Evolutionary conservation across 345 rosid genomes (phyloP).

Genomic region (Noccaea bulbosa): DNA sequence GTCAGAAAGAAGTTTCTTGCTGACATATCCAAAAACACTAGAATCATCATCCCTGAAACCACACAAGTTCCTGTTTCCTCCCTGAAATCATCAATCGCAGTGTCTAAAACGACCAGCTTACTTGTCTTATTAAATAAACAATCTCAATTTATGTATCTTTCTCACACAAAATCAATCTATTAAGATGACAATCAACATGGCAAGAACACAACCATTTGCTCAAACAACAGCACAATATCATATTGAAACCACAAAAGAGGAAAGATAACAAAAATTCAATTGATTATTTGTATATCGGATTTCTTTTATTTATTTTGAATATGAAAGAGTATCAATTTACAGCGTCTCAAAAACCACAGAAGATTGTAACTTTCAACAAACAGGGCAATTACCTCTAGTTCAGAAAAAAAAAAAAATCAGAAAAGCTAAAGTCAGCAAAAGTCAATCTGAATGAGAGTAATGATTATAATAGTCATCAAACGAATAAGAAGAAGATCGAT

Average conservation of each 20-base stretch:
- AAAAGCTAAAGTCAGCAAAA: conserved; percentile 27
- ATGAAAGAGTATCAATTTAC: conserved; percentile 15
- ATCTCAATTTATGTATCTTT: too few relatives aligned
- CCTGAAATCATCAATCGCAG: neutral
- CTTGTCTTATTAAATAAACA: neutral
- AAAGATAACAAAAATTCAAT: neutral
- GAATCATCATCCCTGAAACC: conserved; percentile 2
- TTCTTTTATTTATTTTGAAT: neutral
- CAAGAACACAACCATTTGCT: conserved; percentile 32
- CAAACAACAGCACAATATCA: neutral
- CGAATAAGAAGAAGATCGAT: conserved; percentile 38
- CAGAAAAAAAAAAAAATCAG: conserved; percentile 13
- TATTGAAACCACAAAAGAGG: neutral
- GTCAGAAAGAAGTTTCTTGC: neutral
- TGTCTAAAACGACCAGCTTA: neutral
- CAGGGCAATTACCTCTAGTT: neutral
- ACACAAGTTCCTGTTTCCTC: neutral
- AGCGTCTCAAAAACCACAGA: conserved; percentile 9
- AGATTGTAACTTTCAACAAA: conserved; percentile 10
- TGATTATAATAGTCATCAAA: conserved; percentile 48
- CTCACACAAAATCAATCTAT: neutral
- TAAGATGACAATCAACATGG: conserved; percentile 4
- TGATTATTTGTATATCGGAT: conserved; percentile 1
- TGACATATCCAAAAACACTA: neutral
- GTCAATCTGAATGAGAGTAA: conserved; percentile 55